Evolutionary conservation across 352 stramenopile species (phyloP), one percentile per base, ranked within the genome.

Genomic region (Stramenopiles sp.): DNA sequence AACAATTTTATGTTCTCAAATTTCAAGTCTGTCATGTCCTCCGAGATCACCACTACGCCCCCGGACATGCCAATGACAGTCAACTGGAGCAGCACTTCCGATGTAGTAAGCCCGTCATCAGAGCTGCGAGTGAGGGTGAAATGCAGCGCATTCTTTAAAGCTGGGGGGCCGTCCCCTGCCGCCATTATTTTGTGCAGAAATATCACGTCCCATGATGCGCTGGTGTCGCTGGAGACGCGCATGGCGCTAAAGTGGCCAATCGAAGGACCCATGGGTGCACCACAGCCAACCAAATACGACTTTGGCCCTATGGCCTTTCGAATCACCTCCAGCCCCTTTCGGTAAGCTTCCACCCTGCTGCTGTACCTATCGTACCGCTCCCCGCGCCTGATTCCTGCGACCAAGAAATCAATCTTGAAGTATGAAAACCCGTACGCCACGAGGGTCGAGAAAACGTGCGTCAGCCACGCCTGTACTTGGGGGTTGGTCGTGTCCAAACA

Each of bases 361-460:
- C 53, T 71, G 53, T 71, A 71, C 12, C 6, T 2, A 71, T 71
- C 53, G 12, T 71, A 71, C 4, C 53, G 53, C 33, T 71, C 12
- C 12, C 53, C 53, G 12, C 53, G 53, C 35, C 53, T 2, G 2
- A 71, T 71, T 6, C 53, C 53, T 4, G 53, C 53, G 6, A 71
- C 53, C 35, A 71, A 6, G 35, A 71, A 71, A 71, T 71, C 53
- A 6, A 71, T 71, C 35, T 71, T 71, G 12, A 71, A 71, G 12
- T 71, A 71, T 35, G 53, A 35, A 71, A 71, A 71, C 6, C 53
- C 53, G 12, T 71, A 71, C 6, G 53, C 53, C 6, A 71, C 53
- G 4, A 71, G 53, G 4, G 53, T 71, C 1, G 53, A 71, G 35
- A 71, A 71, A 35, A 71, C 12, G 12, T 71, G 53, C 12, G 33